Evolutionary conservation across 2,329 filamentous ascomycete genomes (phyloP), one percentile per base, ranked within the genome.

Genomic region (Phialophora chinensis): DNA sequence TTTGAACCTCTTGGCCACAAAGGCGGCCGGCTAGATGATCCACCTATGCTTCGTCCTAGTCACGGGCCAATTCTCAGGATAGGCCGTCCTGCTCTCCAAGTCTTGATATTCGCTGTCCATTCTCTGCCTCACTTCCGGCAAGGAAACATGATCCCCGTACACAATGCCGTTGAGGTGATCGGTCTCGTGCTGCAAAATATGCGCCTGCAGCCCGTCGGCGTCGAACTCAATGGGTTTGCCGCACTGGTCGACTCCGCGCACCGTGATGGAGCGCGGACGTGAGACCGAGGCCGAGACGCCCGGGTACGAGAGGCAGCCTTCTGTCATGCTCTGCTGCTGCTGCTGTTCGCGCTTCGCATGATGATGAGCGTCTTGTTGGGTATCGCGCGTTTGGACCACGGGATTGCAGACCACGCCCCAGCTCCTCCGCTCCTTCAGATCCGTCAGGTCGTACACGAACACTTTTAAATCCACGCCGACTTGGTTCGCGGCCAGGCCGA

Each of bases 161-260:
- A 62, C 60, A 8, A 56, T 31, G 20, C 60, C 60, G 25, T 62
- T 55, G 44, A 62, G 27, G 38, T 62, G 60, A 33, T 62, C 60
- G 27, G 33, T 29, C 60, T 62, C 60, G 27, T 62, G 60, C 52
- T 62, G 60, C 27, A 62, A 8, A 3, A 62, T 50, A 6, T 55
- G 50, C 2, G 49, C 35, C 27, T 47, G 33, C 0, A 55, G 17
- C 33, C 60, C 50, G 10, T 47, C 17, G 50, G 60, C 60, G 27
- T 62, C 50, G 14, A 62, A 31, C 33, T 44, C 52, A 8, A 62
- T 5, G 2, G 60, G 12, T 4, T 47, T 25, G 35, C 60, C 38
- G 52, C n/a, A 33, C 29, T 55, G 50, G 17, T 55, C 50, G 3
- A 55, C 6, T n/a, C 60, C 60, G 27, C 42, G 52, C 12, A 62